A percentile compares a stretch with the other conserved stretches of the same genome.
Evolutionary conservation across 139 green algal species (phyloP).

Genomic region (Chlamydomonas schloesseri): DNA sequence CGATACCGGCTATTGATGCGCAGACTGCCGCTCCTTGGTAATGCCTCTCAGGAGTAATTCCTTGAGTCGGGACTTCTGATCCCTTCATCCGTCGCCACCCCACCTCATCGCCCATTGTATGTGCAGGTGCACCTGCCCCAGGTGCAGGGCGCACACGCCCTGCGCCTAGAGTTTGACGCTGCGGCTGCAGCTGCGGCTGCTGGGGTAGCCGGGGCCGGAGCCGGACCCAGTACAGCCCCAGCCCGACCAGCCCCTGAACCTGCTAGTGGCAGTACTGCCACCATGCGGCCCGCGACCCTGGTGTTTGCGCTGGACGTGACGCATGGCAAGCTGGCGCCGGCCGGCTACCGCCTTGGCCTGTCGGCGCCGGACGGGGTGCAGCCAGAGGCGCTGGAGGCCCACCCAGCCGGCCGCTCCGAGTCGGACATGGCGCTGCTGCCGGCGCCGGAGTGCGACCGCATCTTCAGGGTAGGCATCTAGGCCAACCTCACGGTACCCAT

Average conservation of each 20-base stretch:
- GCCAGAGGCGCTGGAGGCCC: no score
- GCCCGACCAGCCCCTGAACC: neutral
- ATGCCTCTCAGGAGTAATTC: no score
- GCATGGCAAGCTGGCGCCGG: neutral
- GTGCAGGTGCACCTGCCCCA: conserved; percentile 6
- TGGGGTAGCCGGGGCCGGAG: neutral
- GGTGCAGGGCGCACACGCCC: neutral
- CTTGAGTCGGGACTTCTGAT: no score
- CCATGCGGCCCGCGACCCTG: no score
- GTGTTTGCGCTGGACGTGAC: neutral
- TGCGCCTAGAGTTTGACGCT: neutral
- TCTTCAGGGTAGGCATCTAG: neutral
- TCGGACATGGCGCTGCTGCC: neutral
- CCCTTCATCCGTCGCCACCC: no score
- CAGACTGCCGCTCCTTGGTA: no score
- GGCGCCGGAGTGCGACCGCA: neutral
- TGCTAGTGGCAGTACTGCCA: neutral
- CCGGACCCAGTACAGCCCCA: neutral
- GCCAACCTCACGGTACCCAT: no score
- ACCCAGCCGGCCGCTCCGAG: no score
- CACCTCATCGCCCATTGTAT: no score
- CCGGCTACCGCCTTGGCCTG: neutral
- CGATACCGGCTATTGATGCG: no score
- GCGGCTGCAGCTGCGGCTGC: neutral
- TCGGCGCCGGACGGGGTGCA: neutral